Conservation (phyloP, 2,329 filamentous ascomycete genomes). For the Aspergillus pseudoglaucus region DNA sequence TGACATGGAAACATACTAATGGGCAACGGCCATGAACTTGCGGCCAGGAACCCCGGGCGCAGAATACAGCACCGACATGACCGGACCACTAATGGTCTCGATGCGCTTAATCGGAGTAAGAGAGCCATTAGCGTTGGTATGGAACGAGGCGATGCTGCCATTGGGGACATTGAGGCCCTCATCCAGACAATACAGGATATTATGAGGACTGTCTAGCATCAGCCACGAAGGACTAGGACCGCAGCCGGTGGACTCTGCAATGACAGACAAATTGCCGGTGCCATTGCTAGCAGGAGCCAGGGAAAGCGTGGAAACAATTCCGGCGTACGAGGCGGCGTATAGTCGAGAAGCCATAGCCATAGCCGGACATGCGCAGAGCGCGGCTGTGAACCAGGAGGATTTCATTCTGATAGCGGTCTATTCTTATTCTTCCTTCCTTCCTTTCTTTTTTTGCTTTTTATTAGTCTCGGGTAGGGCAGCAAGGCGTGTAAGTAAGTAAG, state of each 20-base stretch:
- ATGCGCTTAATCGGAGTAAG: conserved; percentile 7
- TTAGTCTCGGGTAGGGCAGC: not conserved
- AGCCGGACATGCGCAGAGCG: not conserved
- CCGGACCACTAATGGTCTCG: conserved; percentile 10
- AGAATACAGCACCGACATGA: conserved; percentile 12
- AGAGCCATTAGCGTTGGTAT: conserved; percentile 8
- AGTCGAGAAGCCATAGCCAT: conserved; percentile 9
- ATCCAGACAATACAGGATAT: conserved; percentile 14
- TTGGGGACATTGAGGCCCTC: conserved; percentile 12
- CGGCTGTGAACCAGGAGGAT: not conserved
- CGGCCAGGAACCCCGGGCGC: conserved; percentile 1
- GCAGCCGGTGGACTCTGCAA: conserved; percentile 8
- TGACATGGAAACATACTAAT: conserved; percentile 8
- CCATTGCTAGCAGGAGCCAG: conserved; percentile 10
- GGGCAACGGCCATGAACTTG: conserved; percentile 13
- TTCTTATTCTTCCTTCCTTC: not conserved
- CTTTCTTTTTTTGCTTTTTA: not conserved
- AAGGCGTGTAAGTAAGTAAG: not conserved
- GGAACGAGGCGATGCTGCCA: conserved; percentile 13
- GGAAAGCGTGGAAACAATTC: conserved; percentile 24
- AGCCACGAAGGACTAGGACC: conserved; percentile 16
- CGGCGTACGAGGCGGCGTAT: conserved; percentile 30
- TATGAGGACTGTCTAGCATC: conserved; percentile 9
- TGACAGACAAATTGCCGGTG: conserved; percentile 2
- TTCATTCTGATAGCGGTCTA: not conserved